Base-by-base conservation (phyloP, 495 filamentous ascomycete genomes). In the Lentithecium fluviatile region DNA sequence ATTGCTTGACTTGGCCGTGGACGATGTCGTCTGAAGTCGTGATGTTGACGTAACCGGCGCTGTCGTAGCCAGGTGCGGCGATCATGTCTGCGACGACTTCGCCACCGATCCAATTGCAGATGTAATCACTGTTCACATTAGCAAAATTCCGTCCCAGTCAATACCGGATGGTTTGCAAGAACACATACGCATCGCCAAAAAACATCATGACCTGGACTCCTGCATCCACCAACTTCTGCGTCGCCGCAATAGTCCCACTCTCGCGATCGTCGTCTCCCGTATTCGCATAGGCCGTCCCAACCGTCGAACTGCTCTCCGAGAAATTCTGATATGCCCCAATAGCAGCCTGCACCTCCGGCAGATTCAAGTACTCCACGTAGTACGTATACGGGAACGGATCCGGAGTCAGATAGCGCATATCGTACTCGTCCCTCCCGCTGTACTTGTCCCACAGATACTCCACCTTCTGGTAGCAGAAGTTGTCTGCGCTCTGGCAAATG, bases 1-100 rank as follows among this genome's bases (percentile, higher is more conserved):
- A 80, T 63, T 90, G 85, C 10, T 85, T 80, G 23, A 88, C 84
- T 45, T 83, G 82, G 4, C 88, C 88, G 55, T 85, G 82, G 8
- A 80, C 76, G 24, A 84, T 69, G 15, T 70, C 74, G 65, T 86
- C 83, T 7, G 64, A 63, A n/a, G 82, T 84, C 2, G 65, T 71
- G 26, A 85, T 70, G 59, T 85, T 79, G 20, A 74, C 72, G 66
- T 79, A 85, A 0, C 82, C 83, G 0, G 83, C 82, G 15, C 62
- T 56, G 37, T 60, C 38, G 65, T 75, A 87, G 0, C 78, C 78
- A 0, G 76, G 71, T 0, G 79, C 76, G 20, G 69, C 67, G 19
- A 83, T 74, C 29, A 74, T 66, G 36, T 77, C 66, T 0, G 80
- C 75, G 10, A 83, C 76, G 26, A 77, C 81, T 66, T 85, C 57